phyloP scores from a whole-genome alignment of 306 rosid species.

The Vigna reflexopilosa region DNA sequence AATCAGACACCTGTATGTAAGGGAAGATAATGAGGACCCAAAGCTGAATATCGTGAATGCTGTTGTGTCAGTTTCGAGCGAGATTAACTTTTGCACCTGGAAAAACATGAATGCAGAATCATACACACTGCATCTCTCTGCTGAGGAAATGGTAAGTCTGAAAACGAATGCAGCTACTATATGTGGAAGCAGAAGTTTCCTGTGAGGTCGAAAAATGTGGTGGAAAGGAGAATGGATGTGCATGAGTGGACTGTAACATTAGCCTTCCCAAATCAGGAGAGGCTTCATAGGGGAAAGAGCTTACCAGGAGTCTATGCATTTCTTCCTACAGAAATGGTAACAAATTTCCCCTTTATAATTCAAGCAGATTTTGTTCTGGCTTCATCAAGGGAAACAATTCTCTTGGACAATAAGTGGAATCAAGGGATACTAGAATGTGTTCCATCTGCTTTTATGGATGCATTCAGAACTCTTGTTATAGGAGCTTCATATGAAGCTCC shows the following conservation, averaged over 20 bases:
- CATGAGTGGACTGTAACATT: constrained; percentile 68
- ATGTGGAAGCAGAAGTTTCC: constrained; percentile 83
- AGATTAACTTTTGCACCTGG: constrained; percentile 52
- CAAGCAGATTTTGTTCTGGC: constrained; percentile 84
- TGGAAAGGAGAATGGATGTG: constrained; percentile 65
- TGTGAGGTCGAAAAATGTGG: constrained; percentile 53
- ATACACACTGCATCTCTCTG: constrained; percentile 64
- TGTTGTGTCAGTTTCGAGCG: constrained; percentile 63
- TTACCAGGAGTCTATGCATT: constrained; percentile 71
- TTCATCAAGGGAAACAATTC: constrained; percentile 79
- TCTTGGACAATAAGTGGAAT: constrained; percentile 74
- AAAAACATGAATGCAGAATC: constrained; percentile 76
- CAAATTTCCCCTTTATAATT: constrained; percentile 73
- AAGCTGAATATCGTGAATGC: constrained; percentile 50
- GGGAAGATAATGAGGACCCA: constrained; percentile 57
- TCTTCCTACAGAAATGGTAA: constrained; percentile 82
- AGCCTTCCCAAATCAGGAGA: constrained; percentile 68
- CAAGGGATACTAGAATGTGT: constrained; percentile 74
- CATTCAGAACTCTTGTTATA: constrained; percentile 61
- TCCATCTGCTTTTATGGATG: constrained; percentile 67
- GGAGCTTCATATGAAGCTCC: constrained; percentile 50
- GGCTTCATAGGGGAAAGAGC: constrained; percentile 52
- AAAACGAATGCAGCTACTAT: constrained; percentile 54
- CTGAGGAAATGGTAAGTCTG: constrained; percentile 44
- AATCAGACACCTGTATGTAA: constrained; percentile 67